These are phyloP conservation scores for Mycosphaerelloides madeirae DNA, from an alignment of 2,329 filamentous ascomycete genomes.

Conservation along the genomic window DNA sequence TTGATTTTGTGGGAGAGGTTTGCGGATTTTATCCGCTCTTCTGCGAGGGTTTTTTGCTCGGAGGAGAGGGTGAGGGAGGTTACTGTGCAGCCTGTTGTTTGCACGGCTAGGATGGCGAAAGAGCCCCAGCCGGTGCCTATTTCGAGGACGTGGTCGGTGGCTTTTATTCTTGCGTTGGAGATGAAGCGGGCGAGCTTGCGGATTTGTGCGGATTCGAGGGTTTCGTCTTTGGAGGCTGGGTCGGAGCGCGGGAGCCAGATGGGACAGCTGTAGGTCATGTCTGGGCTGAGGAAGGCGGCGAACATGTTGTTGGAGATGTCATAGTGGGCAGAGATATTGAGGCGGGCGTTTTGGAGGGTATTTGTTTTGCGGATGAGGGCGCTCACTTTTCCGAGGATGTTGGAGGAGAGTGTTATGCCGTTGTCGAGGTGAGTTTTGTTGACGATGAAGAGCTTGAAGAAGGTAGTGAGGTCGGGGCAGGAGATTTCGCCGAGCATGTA, in stretches of 20 bases:
- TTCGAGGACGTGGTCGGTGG: conserved; percentile 65
- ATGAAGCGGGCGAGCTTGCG: conserved; percentile 65
- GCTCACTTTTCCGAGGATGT: conserved; percentile 54
- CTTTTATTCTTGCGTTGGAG: conserved; percentile 58
- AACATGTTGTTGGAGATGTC: conserved; percentile 75
- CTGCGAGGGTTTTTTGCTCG: conserved; percentile 65
- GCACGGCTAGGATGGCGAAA: conserved; percentile 66
- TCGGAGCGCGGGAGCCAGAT: conserved; percentile 54
- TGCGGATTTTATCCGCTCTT: conserved; percentile 58
- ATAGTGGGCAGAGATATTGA: conserved; percentile 69
- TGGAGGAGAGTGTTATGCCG: conserved; percentile 58
- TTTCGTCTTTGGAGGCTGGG: conserved; percentile 46
- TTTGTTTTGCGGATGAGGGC: conserved; percentile 48
- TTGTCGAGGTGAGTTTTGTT: conserved; percentile 53
- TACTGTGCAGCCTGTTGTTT: conserved; percentile 61
- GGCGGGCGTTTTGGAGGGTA: conserved; percentile 49
- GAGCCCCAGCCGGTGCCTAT: conserved; percentile 74
- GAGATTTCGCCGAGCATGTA: conserved; percentile 70
- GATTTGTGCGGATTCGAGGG: conserved; percentile 61
- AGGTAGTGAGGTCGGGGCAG: conserved; percentile 61
- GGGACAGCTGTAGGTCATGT: conserved; percentile 72
- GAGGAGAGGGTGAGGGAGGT: conserved; percentile 64
- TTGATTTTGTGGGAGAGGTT: conserved; percentile 58
- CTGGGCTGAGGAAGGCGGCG: conserved; percentile 65
- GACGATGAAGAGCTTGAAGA: conserved; percentile 70